These are phyloP conservation scores for Lentinula sp. DNA, from an alignment of 768 basidiomycete genomes.

Conservation along the genomic window DNA sequence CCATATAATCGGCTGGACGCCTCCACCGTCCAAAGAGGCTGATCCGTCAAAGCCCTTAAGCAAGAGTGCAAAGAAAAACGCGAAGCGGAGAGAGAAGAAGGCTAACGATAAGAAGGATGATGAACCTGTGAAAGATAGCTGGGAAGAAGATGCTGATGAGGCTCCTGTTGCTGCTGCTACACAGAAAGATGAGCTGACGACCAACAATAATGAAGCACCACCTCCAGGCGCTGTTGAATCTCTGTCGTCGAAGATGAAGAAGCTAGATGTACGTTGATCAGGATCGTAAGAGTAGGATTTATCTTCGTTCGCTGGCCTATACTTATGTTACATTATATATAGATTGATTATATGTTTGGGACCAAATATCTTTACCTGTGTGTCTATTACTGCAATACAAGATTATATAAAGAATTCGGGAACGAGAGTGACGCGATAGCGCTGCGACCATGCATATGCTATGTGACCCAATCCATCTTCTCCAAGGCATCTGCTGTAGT, in stretches of 20 bases:
- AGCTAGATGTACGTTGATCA: slow-evolving; percentile 47
- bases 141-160: slow-evolving; percentile 19
- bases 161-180: slow-evolving; percentile 4
- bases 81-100: slow-evolving; percentile 72
- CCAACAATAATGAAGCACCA: background rate
- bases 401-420: slow-evolving; percentile 25
- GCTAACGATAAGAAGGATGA: slow-evolving; percentile 42
- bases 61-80: slow-evolving; percentile 80
- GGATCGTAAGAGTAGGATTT: background rate
- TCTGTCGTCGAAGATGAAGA: slow-evolving; percentile 47
- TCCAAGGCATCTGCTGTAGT: slow-evolving; percentile 26
- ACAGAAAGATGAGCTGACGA: background rate
- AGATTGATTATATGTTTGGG: slow-evolving; percentile 3
- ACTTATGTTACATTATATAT: slow-evolving; percentile 4
- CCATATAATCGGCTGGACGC: slow-evolving; percentile 78
- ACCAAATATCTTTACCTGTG: background rate
- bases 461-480: slow-evolving; percentile 26
- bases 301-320: background rate
- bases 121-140: slow-evolving; percentile 21
- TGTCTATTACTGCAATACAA: slow-evolving; percentile 20
- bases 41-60: slow-evolving; percentile 41
- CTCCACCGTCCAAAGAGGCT: slow-evolving; percentile 33
- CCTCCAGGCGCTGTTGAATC: slow-evolving; percentile 11
- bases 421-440: background rate
- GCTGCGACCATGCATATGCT: slow-evolving; percentile 2